Percentiles rank a stretch among this genome's conserved stretches.
Conservation (phyloP, 176 grass and related monocot genomes). For the Hyparrhenia diplandra region DNA sequence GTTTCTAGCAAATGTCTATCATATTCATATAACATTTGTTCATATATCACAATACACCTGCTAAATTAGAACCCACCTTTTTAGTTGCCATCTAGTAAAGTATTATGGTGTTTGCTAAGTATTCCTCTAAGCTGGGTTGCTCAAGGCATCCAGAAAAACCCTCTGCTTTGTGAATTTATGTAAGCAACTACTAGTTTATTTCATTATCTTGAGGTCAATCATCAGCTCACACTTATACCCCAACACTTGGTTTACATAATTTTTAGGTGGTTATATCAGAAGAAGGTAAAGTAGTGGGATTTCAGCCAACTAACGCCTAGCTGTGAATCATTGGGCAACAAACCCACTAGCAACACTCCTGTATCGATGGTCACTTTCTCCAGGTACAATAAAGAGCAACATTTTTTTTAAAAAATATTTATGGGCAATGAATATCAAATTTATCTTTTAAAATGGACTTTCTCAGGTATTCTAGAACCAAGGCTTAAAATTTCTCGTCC, state of each 20-base stretch:
- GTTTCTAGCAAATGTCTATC: not conserved
- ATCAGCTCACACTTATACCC: not conserved
- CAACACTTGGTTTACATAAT: not conserved
- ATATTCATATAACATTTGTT: not conserved
- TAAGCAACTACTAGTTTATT: not conserved
- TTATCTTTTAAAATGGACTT: conserved; percentile 19
- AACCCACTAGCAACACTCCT: conserved; percentile 61
- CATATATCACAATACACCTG: not conserved
- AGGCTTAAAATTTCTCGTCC: conserved; percentile 64
- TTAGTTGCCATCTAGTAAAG: too few species aligned
- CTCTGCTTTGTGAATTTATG: not conserved
- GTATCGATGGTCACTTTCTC: conserved; percentile 55
- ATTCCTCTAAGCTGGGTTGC: not conserved
- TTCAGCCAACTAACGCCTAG: conserved; percentile 82
- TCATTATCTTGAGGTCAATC: not conserved
- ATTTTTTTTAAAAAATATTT: not conserved
- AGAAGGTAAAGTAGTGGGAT: conserved; percentile 79
- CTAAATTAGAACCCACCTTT: not conserved
- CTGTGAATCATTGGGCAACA: conserved; percentile 70
- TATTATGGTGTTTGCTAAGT: not conserved
- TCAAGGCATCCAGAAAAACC: not conserved
- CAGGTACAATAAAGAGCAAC: conserved; percentile 42
- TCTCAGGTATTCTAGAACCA: conserved; percentile 71
- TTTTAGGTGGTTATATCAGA: conserved; percentile 80
- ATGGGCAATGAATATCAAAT: not conserved